Evolutionary conservation across 2,329 filamentous ascomycete genomes (phyloP).

Genomic region (Venturia pyrina): DNA sequence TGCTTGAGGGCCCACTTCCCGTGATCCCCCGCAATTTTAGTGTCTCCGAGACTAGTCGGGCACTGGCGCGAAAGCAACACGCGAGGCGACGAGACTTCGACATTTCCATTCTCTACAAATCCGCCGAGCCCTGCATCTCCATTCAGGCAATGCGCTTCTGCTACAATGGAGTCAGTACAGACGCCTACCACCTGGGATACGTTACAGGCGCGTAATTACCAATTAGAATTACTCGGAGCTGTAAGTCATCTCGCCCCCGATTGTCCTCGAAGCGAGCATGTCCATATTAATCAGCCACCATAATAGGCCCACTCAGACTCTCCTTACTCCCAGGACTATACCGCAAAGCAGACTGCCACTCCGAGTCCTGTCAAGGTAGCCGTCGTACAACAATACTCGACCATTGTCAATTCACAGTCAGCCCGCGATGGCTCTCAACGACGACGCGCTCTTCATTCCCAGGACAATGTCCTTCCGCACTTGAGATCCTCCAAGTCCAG

Average conservation of each 20-base stretch:
- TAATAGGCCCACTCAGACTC: not conserved
- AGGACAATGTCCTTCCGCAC: not conserved
- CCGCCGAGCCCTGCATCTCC: not conserved
- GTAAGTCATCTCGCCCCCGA: conserved; percentile 1
- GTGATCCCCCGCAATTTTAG: not conserved
- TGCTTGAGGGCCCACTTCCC: not conserved
- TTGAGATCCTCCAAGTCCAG: not conserved
- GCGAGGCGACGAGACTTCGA: not conserved
- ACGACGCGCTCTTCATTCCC: not conserved
- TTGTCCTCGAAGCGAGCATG: not conserved
- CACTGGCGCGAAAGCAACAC: not conserved
- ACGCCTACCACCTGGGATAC: not conserved
- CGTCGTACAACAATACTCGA: not conserved
- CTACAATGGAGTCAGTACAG: not conserved
- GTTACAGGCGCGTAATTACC: not conserved
- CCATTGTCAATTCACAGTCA: conserved; percentile 1
- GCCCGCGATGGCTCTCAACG: not conserved
- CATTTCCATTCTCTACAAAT: not conserved
- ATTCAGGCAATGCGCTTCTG: not conserved
- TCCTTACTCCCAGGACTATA: not conserved
- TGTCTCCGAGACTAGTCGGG: not conserved
- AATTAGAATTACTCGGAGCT: not conserved
- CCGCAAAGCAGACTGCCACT: not conserved
- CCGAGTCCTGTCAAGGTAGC: not conserved
- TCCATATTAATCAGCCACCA: conserved; percentile 3